Conservation (phyloP, 2,329 filamentous ascomycete genomes). For the Chrysoporthe cubensis region DNA sequence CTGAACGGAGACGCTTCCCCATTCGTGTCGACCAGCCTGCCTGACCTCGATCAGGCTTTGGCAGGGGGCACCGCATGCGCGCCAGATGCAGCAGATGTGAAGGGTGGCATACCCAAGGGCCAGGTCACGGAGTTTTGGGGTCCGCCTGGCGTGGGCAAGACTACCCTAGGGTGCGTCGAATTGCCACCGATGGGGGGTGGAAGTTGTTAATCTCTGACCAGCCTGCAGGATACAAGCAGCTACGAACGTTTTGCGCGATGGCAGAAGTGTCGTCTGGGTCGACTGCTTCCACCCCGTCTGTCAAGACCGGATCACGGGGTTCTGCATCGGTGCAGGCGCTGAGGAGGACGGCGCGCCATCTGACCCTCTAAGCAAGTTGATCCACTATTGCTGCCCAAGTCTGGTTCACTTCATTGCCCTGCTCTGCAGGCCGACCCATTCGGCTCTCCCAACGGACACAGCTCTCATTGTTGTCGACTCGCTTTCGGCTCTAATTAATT, state of each 20-base stretch:
- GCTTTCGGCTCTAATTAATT: slow-evolving; percentile 75
- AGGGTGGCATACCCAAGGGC: slow-evolving; percentile 70
- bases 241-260: slow-evolving; percentile 63
- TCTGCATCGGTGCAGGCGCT: slow-evolving; percentile 30
- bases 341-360: slow-evolving; percentile 20
- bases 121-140: slow-evolving; percentile 88
- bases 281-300: slow-evolving; percentile 54
- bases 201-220: not conserved
- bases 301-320: slow-evolving; percentile 41
- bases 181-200: slow-evolving; percentile 28
- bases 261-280: slow-evolving; percentile 77
- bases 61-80: slow-evolving; percentile 35
- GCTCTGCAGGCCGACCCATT: slow-evolving; percentile 66
- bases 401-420: slow-evolving; percentile 78
- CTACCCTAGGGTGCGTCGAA: slow-evolving; percentile 70
- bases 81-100: slow-evolving; percentile 22
- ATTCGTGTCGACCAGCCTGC: slow-evolving; percentile 60
- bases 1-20: slow-evolving; percentile 55
- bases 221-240: slow-evolving; percentile 70
- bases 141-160: slow-evolving; percentile 85
- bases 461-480: slow-evolving; percentile 78
- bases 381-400: slow-evolving; percentile 57
- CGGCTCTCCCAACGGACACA: slow-evolving; percentile 65
- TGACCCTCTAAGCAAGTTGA: slow-evolving; percentile 42
- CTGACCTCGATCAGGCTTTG: slow-evolving; percentile 55